Conservation (phyloP, 1,284 basidiomycete genomes). For the Apiotrichum sp. region DNA sequence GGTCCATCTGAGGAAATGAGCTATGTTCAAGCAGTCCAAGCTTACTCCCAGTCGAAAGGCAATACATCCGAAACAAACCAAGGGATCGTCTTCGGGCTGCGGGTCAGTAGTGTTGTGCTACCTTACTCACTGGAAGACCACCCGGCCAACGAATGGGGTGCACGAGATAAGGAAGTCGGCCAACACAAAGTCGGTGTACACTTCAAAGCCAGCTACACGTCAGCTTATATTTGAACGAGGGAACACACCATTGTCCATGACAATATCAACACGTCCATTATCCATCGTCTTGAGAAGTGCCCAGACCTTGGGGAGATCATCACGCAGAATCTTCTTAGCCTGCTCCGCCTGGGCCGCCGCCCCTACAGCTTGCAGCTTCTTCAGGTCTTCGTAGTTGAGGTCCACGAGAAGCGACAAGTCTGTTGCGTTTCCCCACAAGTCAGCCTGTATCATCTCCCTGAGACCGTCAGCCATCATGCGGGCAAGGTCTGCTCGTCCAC, state of each 20-base stretch:
- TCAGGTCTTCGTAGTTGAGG: slow-evolving; percentile 61
- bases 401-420: slow-evolving; percentile 47
- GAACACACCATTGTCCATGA: slow-evolving; percentile 78
- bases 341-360: slow-evolving; percentile 67
- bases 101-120: too few species aligned
- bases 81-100: slow-evolving; percentile 76
- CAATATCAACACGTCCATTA: slow-evolving; percentile 69
- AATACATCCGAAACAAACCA: slow-evolving; percentile 87
- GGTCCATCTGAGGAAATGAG: slow-evolving; percentile 34
- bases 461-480: slow-evolving; percentile 1
- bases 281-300: slow-evolving; percentile 57
- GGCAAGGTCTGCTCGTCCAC: too few species aligned
- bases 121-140: slow-evolving; percentile 75
- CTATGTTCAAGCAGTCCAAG: slow-evolving; percentile 4
- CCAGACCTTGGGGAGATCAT: slow-evolving; percentile 78
- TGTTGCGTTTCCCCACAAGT: slow-evolving; percentile 48
- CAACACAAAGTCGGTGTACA: slow-evolving; percentile 89
- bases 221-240: neutral
- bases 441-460: slow-evolving; percentile 46
- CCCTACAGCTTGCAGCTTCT: slow-evolving; percentile 74
- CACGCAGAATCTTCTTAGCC: slow-evolving; percentile 70
- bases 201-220: slow-evolving; percentile 76
- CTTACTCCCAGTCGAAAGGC: slow-evolving; percentile 62
- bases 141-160: slow-evolving; percentile 70
- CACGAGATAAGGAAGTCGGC: slow-evolving; percentile 88